Evolutionary conservation across 352 stramenopile genomes (phyloP).

Genomic region (Globisporangium yorkense): DNA sequence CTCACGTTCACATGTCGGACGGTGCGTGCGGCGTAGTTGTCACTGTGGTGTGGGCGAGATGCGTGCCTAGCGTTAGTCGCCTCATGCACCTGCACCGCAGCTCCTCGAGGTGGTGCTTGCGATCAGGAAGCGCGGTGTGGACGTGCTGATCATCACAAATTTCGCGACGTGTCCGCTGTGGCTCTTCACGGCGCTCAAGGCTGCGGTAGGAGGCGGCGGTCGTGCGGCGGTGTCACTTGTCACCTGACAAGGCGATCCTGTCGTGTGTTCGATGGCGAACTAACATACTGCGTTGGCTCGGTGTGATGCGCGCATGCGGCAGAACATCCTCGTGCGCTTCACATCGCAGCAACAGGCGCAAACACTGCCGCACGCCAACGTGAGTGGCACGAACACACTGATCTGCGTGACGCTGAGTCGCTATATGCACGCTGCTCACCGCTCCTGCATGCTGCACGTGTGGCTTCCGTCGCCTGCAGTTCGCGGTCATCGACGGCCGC

Average conservation of each 20-base stretch:
- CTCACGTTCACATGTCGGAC: not conserved
- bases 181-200: not conserved
- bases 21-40: not conserved
- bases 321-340: constrained; percentile 1
- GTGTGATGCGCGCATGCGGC: not conserved
- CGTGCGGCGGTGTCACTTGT: not conserved
- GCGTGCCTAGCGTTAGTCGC: not conserved
- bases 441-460: not conserved
- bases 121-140: not conserved
- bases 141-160: not conserved
- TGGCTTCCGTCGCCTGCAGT: not conserved
- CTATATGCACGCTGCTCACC: not conserved
- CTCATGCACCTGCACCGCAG: not conserved
- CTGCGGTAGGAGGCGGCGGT: not conserved
- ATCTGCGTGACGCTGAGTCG: not conserved
- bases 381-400: not conserved
- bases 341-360: not conserved
- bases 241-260: not conserved
- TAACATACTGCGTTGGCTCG: not conserved
- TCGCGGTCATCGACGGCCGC: not conserved
- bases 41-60: not conserved
- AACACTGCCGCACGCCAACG: not conserved
- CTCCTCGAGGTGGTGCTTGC: not conserved
- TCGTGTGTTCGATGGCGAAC: not conserved
- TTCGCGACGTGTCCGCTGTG: not conserved